Evolutionary conservation across 2,329 filamentous ascomycete genomes (phyloP).

Genomic region (Dichotomopilus funicola): DNA sequence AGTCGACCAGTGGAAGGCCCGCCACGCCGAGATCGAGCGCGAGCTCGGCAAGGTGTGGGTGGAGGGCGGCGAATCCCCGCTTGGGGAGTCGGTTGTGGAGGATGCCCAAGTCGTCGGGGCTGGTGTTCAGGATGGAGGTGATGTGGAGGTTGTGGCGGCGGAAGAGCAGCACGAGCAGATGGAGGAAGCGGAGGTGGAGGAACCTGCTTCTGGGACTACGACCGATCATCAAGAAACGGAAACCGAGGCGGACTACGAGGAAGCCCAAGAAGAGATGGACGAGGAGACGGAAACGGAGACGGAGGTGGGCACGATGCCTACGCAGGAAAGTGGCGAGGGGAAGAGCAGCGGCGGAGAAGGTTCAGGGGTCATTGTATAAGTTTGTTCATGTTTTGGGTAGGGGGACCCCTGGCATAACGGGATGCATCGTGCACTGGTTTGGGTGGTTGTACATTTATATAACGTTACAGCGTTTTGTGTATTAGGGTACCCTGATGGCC

Average conservation of each 20-base stretch:
- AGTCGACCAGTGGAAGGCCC: conserved; percentile 76
- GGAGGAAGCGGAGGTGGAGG: neutral
- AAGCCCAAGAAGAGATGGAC: conserved; percentile 15
- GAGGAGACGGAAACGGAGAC: conserved; percentile 14
- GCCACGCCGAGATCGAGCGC: conserved; percentile 71
- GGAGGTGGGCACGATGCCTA: neutral
- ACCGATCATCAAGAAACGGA: conserved; percentile 2
- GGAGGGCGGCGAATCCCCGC: conserved; percentile 38
- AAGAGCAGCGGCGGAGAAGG: neutral
- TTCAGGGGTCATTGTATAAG: conserved; percentile 4
- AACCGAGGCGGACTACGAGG: conserved; percentile 18
- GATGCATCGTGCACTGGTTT: too few species aligned
- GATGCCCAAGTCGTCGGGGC: neutral
- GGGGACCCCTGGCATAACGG: too few species aligned
- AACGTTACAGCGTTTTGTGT: too few species aligned
- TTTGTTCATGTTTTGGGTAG: too few species aligned
- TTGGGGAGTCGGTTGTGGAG: conserved; percentile 12
- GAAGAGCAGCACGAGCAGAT: neutral
- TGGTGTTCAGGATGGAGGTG: neutral
- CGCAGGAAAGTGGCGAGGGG: neutral
- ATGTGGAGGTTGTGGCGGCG: neutral
- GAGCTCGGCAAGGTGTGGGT: conserved; percentile 66
- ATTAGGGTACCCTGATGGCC: too few species aligned
- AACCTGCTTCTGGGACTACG: neutral
- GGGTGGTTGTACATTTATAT: too few species aligned